phyloP scores from a whole-genome alignment of 2,329 filamentous ascomycete species.

The Pochonia chlamydosporia region DNA sequence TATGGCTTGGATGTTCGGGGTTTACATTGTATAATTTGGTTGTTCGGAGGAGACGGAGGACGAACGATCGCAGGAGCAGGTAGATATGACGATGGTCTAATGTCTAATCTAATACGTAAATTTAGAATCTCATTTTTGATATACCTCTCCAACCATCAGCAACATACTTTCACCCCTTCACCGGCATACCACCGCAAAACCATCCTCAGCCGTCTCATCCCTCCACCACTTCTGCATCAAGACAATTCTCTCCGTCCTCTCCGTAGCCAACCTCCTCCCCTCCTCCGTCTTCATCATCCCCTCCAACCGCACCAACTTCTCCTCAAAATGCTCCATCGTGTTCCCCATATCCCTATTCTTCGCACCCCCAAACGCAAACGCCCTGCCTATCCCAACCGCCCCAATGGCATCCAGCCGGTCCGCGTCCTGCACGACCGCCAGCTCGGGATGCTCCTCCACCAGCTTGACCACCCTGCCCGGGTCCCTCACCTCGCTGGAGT shows the following conservation, averaged over 20 bases:
- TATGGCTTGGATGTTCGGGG: constrained; percentile 16
- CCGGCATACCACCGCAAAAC: neutral
- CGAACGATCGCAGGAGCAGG: neutral
- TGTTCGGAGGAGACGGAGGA: neutral
- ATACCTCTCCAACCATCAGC: neutral
- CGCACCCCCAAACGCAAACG: constrained; percentile 59
- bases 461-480: constrained; percentile 53
- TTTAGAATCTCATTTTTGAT: too few relatives aligned
- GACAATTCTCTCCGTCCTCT: constrained; percentile 46
- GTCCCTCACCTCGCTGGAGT: constrained; percentile 65
- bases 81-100: too few relatives aligned
- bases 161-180: neutral
- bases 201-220: constrained; percentile 38
- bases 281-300: constrained; percentile 59
- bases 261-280: constrained; percentile 46
- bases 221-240: constrained; percentile 54
- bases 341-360: constrained; percentile 53
- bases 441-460: constrained; percentile 54
- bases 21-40: neutral
- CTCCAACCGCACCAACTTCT: constrained; percentile 64
- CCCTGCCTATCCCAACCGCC: constrained; percentile 74
- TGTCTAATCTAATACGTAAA: too few relatives aligned
- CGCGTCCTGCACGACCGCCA: constrained; percentile 82
- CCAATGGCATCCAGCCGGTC: constrained; percentile 90
- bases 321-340: constrained; percentile 68